Conservation (phyloP, 345 rosid species). For the Syzygium grande region DNA sequence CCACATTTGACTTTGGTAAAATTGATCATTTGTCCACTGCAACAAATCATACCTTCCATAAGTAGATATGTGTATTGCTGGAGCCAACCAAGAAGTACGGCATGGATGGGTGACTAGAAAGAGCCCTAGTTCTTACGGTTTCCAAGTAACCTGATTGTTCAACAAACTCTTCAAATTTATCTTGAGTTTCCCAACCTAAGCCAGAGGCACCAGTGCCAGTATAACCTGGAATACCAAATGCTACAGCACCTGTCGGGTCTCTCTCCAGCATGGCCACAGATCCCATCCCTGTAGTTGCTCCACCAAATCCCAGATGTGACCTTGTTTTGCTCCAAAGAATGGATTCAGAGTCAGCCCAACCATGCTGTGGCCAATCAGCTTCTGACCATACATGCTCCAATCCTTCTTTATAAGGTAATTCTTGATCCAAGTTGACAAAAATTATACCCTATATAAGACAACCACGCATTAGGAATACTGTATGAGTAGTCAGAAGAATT, state of each 20-base stretch:
- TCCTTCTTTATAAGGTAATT: constrained; percentile 21
- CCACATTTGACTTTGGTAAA: neutral
- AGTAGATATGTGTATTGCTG: constrained; percentile 77
- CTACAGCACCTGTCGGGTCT: constrained; percentile 41
- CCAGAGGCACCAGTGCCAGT: constrained; percentile 60
- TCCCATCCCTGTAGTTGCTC: constrained; percentile 51
- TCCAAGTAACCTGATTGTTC: constrained; percentile 72
- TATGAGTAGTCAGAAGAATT: neutral
- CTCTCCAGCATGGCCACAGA: constrained; percentile 41
- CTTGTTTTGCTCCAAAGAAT: constrained; percentile 71
- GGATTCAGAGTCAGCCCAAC: constrained; percentile 82
- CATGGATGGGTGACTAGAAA: constrained; percentile 84
- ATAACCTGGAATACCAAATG: constrained; percentile 55
- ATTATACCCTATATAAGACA: constrained; percentile 49
- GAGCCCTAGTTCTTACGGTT: constrained; percentile 64
- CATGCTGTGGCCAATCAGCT: constrained; percentile 85
- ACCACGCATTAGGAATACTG: neutral
- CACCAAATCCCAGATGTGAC: constrained; percentile 69
- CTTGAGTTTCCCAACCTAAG: constrained; percentile 78
- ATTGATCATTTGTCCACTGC: neutral
- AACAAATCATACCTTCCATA: constrained; percentile 77
- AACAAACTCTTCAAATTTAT: constrained; percentile 56
- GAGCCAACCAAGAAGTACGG: constrained; percentile 94
- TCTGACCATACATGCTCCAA: constrained; percentile 60
- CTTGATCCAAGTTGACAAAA: constrained; percentile 61